Base-by-base conservation (phyloP, 495 filamentous ascomycete genomes). In the Bacidia gigantensis region DNA sequence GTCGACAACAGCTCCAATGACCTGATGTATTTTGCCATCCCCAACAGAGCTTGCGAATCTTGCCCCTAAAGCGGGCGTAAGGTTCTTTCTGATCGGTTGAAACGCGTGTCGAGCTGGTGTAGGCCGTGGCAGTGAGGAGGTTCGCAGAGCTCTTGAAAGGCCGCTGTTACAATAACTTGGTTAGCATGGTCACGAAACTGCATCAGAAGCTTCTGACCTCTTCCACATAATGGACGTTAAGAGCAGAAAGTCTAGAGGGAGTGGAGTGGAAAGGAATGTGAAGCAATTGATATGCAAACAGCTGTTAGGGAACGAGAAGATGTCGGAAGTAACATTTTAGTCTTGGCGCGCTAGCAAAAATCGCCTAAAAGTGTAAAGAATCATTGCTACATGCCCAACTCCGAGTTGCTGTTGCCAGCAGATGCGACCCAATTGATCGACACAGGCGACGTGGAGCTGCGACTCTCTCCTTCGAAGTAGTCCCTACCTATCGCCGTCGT, bases 21-120 rank as follows among this genome's bases (percentile, higher is more conserved):
- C 79, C 75, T 90, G 86, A 77, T 90, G 81, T 71, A 90, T 84
- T 79, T 87, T 88, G 69, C 86, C 86, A 69, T 79, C 70, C 63
- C 76, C 70, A 53, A 66, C 72, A 56, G 79, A 72, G 72, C 80
- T 84, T 66, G 85, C 85, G 62, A 83, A 81, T 65, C 85, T 75
- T 64, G 80, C 79, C 60, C 71, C 69, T 62, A 76, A 68, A 65
- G 78, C 80, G 67, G 75, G 80, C 58, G 77, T 60, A 56, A 72
- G 68, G 68, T 72, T 75, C 58, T 66, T 69, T 65, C 69, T 69
- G 65, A 82, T 70, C 61, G 81, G 82, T 69, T 75, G 76, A 69
- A 81, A 73, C 60, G 77, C 77, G 74, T 81, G 79, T 68, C 78
- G 81, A 69, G 80, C 73, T 69, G 77, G 72, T 67, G 78, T 76